Evolutionary conservation across 768 basidiomycete species (phyloP), one percentile per base, ranked within the genome.

Genomic region (Tricholoma hemisulphureum): DNA sequence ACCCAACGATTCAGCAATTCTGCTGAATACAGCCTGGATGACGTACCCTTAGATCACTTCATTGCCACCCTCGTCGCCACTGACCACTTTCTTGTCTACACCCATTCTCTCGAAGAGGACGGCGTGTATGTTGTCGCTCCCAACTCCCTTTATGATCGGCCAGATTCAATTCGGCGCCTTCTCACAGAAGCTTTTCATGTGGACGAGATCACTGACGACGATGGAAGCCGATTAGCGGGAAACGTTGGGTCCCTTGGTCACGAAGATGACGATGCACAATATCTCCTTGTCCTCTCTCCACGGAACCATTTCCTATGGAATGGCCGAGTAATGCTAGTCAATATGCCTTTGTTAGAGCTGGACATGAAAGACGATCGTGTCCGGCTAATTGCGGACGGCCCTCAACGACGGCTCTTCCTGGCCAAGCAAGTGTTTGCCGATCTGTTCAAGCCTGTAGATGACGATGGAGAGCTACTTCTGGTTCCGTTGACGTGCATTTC

Each of bases 71-170:
- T 99, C 7, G 85, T 91, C 20, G 84, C 87, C 29, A 87, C 93
- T 6, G 93, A 91, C 61, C 95, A 98, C 70, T 89, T 95, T 73
- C 85, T 99, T 57, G 91, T 99, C 45, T 96, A 97, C 72, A 97
- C 96, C 1, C 84, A 88, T 53, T 75, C 75, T 5, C 89, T 89
- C 69, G 94, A 96, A 71, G 86, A 89, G 64, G 88, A 96, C n/a
- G 94, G 93, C 4, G 85, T 88, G 10, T 99, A 98, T 69, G 85
- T 98, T 59, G 79, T 99, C 55, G 96, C 92, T 7, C 86, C 92
- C 14, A 82, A 78, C 4, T 82, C 83, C 4, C 81, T 98, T 10
- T 87, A 83, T 64, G 87, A 91, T 50, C 84, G 86, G 11, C 87
- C 90, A 0, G 87, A 89, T 10, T 75, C 83, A 41, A 89, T 98